Percentiles rank a stretch among this genome's conserved stretches.
These are phyloP conservation scores for Amylocystis lapponica DNA, from an alignment of 768 basidiomycete species.

Conservation along the genomic window DNA sequence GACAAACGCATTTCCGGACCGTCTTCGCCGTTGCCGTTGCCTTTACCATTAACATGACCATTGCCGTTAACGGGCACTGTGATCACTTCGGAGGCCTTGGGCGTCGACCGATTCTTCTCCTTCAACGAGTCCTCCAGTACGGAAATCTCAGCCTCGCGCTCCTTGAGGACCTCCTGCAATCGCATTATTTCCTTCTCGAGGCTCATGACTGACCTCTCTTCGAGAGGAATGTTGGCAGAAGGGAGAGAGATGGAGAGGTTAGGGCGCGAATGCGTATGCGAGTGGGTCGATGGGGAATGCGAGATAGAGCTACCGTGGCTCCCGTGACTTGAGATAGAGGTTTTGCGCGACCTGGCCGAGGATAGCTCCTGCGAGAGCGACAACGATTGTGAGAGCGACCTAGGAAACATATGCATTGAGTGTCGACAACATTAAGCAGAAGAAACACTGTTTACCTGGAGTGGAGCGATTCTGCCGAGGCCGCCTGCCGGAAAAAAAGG, in stretches of 20 bases:
- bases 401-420: constrained; percentile 31
- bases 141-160: constrained; percentile 87
- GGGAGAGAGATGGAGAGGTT: constrained; percentile 56
- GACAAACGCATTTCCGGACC: constrained; percentile 42
- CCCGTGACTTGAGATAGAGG: constrained; percentile 73
- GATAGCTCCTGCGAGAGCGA: constrained; percentile 97
- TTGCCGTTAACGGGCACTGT: no score
- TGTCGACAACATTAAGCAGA: constrained; percentile 13
- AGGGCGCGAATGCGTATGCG: constrained; percentile 32
- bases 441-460: constrained; percentile 51
- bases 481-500: constrained; percentile 82
- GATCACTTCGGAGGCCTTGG: not conserved
- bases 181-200: constrained; percentile 95
- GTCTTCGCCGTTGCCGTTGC: constrained; percentile 18
- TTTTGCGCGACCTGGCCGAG: constrained; percentile 80
- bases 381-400: constrained; percentile 90
- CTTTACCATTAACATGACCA: no score
- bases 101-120: constrained; percentile 26
- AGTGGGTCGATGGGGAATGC: constrained; percentile 47
- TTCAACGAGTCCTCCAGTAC: constrained; percentile 55
- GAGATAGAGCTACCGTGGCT: constrained; percentile 62
- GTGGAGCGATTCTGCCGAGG: constrained; percentile 84
- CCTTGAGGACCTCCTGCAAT: constrained; percentile 85
- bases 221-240: constrained; percentile 29
- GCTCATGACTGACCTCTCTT: constrained; percentile 76